Base-by-base conservation (phyloP, 257 asterid genomes). In the Hygrophila difformis region DNA sequence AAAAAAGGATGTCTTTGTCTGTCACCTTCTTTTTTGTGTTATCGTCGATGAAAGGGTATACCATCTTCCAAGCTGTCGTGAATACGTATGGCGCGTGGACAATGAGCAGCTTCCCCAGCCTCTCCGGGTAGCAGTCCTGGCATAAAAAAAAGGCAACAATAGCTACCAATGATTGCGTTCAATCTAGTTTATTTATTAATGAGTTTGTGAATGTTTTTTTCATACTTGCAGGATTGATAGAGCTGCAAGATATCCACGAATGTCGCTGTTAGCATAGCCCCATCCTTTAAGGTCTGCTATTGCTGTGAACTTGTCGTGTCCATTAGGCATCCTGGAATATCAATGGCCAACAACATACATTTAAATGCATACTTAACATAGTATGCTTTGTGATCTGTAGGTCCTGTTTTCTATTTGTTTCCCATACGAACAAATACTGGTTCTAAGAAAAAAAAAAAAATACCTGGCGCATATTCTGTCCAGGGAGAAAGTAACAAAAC, bases 41-140 rank as follows among this genome's bases (percentile, higher is more conserved):
- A 47, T 64, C 64, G 78, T 87, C 97, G 18, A 87, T 78, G 39
- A 87, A 83, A 1, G 93, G 95, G 73, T 80, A 78, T 53, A 87
- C 63, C 67, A 70, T 79, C 67, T 87, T 87, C 95, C 97, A 87
- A 0, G 87, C 95, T 5, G 83, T 78, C 95, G 76, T 84, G 73
- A 84, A 83, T 49, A 84, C 19, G 59, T 73, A 83, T 46, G 97
- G 95, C 37, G 60, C 92, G 39, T 84, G 84, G 57, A 83, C 67
- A 24, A 83, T 66, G 40, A 71, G 66, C 62, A 78, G 18, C 75
- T 76, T 83, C 31, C 92, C 91, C 39, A 87, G 88, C 78, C 97
- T 78, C 81, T 87, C 95, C 0, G 97, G 97, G 62, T 78, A 87
- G 77, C 65, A 83, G 51, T 87, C 95, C 97, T 83, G 69, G 33